These are phyloP conservation scores for Trichosporon sp. DNA, from an alignment of 1,284 basidiomycete species.

Conservation along the genomic window DNA sequence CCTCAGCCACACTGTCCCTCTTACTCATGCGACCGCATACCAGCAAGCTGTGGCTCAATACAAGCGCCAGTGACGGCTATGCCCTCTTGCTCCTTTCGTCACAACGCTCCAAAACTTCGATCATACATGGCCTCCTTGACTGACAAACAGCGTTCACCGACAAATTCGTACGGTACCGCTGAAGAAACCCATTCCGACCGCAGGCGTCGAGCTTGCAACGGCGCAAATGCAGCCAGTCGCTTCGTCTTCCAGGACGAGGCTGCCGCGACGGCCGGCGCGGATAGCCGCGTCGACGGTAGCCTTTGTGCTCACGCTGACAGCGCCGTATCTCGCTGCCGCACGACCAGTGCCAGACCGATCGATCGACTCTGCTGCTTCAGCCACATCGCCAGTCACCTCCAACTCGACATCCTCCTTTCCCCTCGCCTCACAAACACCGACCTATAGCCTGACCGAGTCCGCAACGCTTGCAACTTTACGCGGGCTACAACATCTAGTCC, in stretches of 20 bases:
- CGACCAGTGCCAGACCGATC: background rate
- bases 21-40: background rate
- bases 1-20: background rate
- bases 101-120: background rate
- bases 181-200: background rate
- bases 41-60: background rate
- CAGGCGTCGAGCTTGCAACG: slow-evolving; percentile 3
- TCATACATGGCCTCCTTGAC: background rate
- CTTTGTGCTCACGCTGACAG: slow-evolving; percentile 26
- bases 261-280: background rate
- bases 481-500: background rate
- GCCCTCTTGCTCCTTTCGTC: background rate
- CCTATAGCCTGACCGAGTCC: slow-evolving; percentile 9
- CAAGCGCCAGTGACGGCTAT: background rate
- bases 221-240: slow-evolving; percentile 3
- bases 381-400: slow-evolving; percentile 9
- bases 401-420: background rate
- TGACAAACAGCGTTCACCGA: background rate
- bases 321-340: slow-evolving; percentile 29
- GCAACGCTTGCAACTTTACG: background rate
- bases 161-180: background rate
- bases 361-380: background rate
- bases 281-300: slow-evolving; percentile 7
- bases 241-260: slow-evolving; percentile 1
- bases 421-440: background rate